Base-by-base conservation (phyloP, 2,329 filamentous ascomycete species). In the Achaetomium macrosporum region DNA sequence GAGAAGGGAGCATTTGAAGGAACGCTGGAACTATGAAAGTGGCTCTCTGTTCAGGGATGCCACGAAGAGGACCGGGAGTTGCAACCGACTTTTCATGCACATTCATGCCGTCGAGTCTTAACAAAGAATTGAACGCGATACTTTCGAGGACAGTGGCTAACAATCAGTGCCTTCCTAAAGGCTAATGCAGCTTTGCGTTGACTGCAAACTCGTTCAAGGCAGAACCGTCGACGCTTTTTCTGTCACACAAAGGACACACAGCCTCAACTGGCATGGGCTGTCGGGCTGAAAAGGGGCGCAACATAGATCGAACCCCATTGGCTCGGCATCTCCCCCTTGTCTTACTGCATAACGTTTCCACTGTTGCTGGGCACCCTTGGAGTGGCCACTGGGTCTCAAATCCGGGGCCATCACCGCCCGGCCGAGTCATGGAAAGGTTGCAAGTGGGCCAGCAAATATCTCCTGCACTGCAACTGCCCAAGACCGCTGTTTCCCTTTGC, bases 401-500 rank as follows among this genome's bases (percentile, higher is more conserved):
- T 25, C 20, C 44, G 12, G 25, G 44, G 44, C 45, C 44, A 40
- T 37, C 43, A 25, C 40, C 44, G 36, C 45, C 40, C 31, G 44
- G 50, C 37, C 49, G 25, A 41, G 42, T 42, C n/a, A n/a, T n/a
- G n/a, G n/a, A n/a, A 41, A 40, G 49, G 49, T 46, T 46, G 49
- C 39, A 41, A 37, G 50, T 53, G 50, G 50, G 50, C 44, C 47
- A 47, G 44, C 50, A 47, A 53, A 53, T 53, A 53, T 42, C 50
- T 16, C 47, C 40, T 39, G 31, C 30, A 31, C 37, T n/a, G 31
- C 40, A 39, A 25, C 37, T 25, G 8, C 15, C 33, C 15, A 46
- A 53, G 50, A 42, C 39, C 33, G 39, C 44, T 30, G 50, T 53
- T 53, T 47, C 44, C 33, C 50, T 31, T 48, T 46, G 41, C 31